A percentile compares a stretch with the other conserved stretches of the same genome.
phyloP scores from a whole-genome alignment of 352 stramenopile species.

The Peronospora belbahrii region DNA sequence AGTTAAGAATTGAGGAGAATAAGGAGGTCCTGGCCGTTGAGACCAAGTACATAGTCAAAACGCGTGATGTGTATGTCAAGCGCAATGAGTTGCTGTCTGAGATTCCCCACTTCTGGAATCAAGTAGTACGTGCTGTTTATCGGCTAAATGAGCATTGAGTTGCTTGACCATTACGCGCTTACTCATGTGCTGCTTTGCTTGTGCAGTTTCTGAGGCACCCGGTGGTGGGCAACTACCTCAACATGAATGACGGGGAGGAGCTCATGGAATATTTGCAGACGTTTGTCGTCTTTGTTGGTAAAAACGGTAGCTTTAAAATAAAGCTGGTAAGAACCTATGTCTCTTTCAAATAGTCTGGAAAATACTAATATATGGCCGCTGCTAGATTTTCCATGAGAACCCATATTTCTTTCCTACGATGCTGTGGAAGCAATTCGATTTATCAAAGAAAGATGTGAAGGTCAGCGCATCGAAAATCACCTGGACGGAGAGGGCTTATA shows the following conservation, averaged over 20 bases:
- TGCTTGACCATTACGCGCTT: not conserved
- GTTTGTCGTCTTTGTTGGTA: slow-evolving; percentile 59
- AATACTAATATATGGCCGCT: not conserved
- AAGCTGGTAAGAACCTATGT: slow-evolving; percentile 34
- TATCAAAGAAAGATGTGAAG: slow-evolving; percentile 56
- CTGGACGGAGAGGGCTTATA: slow-evolving; percentile 55
- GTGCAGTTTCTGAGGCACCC: slow-evolving; percentile 63
- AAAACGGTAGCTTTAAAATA: slow-evolving; percentile 68
- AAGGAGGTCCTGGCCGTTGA: slow-evolving; percentile 66
- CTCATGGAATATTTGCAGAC: slow-evolving; percentile 43
- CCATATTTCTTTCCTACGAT: slow-evolving; percentile 40
- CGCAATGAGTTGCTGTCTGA: slow-evolving; percentile 50
- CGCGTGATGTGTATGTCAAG: slow-evolving; percentile 60
- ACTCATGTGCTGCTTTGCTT: slow-evolving; percentile 1
- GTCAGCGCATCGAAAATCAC: slow-evolving; percentile 44
- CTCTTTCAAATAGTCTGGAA: not conserved
- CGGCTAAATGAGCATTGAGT: not conserved
- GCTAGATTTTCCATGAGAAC: slow-evolving; percentile 63
- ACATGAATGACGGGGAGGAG: slow-evolving; percentile 41
- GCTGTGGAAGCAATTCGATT: slow-evolving; percentile 69
- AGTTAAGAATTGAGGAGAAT: slow-evolving; percentile 52
- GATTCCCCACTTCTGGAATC: slow-evolving; percentile 74
- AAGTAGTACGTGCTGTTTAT: slow-evolving; percentile 35
- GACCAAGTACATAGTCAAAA: slow-evolving; percentile 66
- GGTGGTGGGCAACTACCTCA: slow-evolving; percentile 38